Percentiles rank a stretch among this genome's conserved stretches.
Conservation (phyloP, 2,329 filamentous ascomycete species). For the Aspergillus sojae region DNA sequence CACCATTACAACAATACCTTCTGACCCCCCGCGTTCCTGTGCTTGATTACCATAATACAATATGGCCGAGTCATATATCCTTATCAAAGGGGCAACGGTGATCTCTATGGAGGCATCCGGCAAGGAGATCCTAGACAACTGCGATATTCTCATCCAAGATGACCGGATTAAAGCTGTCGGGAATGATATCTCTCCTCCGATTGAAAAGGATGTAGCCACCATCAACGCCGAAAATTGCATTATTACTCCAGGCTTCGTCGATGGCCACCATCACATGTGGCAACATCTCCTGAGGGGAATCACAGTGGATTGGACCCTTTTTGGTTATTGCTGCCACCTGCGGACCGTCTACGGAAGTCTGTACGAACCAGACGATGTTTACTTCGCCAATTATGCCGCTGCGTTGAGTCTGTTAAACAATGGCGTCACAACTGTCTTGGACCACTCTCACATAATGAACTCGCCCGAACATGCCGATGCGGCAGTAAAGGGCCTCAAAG, state of each 20-base stretch:
- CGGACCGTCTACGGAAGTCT: conserved; percentile 7
- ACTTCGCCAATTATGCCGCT: conserved; percentile 7
- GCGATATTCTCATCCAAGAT: conserved; percentile 17
- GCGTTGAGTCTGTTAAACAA: conserved; percentile 8
- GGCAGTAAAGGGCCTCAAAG: conserved; percentile 4
- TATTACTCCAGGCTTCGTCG: conserved; percentile 26
- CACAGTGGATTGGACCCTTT: conserved; percentile 6
- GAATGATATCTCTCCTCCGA: neutral
- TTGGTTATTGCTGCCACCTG: conserved; percentile 8
- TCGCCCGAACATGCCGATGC: conserved; percentile 6
- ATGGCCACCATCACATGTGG: conserved; percentile 14
- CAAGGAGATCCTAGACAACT: neutral
- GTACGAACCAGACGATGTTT: conserved; percentile 8
- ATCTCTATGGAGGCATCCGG: neutral
- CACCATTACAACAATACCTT: neutral
- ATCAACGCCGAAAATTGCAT: conserved; percentile 1
- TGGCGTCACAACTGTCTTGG: conserved; percentile 8
- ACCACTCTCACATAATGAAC: conserved; percentile 11
- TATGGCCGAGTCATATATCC: neutral
- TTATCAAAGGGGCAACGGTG: neutral
- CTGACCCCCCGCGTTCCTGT: neutral
- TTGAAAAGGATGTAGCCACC: neutral
- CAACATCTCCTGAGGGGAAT: conserved; percentile 10
- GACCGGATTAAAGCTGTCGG: conserved; percentile 7
- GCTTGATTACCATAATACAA: neutral